Evolutionary conservation across 768 basidiomycete genomes (phyloP).

Genomic region (Tricholoma sp.): DNA sequence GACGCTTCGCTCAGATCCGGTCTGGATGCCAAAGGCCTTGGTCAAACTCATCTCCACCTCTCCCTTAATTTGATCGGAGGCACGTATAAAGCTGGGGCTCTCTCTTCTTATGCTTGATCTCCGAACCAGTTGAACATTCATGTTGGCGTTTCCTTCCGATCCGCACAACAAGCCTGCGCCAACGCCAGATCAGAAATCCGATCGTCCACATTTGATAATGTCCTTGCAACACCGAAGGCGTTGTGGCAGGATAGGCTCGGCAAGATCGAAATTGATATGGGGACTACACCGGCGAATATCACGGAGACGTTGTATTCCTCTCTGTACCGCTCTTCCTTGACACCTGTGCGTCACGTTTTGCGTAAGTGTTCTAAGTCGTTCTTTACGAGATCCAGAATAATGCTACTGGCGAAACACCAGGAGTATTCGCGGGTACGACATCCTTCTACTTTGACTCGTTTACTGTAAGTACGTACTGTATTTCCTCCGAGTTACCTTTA

Average conservation of each 20-base stretch:
- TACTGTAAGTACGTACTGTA: constrained; percentile 49
- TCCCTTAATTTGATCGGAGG: constrained; percentile 56
- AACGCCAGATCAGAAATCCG: constrained; percentile 67
- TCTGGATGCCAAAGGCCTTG: constrained; percentile 59
- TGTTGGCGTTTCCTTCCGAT: constrained; percentile 64
- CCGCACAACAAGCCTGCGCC: constrained; percentile 58
- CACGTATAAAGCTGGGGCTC: constrained; percentile 61
- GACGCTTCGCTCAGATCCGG: constrained; percentile 26
- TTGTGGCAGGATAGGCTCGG: constrained; percentile 66
- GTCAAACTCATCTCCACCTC: constrained; percentile 56
- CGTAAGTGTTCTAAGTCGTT: not conserved
- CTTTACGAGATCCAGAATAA: constrained; percentile 44
- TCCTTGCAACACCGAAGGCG: constrained; percentile 44
- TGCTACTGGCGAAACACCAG: constrained; percentile 65
- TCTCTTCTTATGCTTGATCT: constrained; percentile 51
- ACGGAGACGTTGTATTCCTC: constrained; percentile 70
- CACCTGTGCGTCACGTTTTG: constrained; percentile 41
- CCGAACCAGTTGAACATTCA: constrained; percentile 50
- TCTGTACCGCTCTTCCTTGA: constrained; percentile 57
- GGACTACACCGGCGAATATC: constrained; percentile 55
- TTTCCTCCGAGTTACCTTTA: not conserved
- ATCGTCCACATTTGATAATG: constrained; percentile 50
- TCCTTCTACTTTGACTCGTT: constrained; percentile 64
- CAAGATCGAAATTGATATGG: constrained; percentile 61
- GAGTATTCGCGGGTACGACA: constrained; percentile 48